Conservation (phyloP, 192 early-diverging fungal genomes). For the Mortierella antarctica region DNA sequence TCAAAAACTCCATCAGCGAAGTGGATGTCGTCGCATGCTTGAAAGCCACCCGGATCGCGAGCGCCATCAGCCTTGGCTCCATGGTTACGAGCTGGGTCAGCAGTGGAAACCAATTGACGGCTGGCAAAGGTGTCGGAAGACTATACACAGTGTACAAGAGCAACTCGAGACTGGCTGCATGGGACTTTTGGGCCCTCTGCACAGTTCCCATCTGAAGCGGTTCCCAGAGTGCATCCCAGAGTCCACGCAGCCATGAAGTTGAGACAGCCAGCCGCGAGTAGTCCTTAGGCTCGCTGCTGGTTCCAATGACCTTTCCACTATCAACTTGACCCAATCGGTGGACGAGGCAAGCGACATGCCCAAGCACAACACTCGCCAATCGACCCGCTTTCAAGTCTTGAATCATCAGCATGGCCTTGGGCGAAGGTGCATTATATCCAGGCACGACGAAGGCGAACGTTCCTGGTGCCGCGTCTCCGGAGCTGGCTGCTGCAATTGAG, state of each 20-base stretch:
- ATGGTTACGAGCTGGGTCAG: constrained; percentile 34
- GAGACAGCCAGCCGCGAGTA: constrained; percentile 58
- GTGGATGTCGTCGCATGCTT: constrained; percentile 59
- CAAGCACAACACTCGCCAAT: constrained; percentile 58
- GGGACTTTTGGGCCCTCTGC: constrained; percentile 17
- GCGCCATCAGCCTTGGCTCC: constrained; percentile 27
- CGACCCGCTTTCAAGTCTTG: constrained; percentile 62
- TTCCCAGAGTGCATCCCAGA: constrained; percentile 58
- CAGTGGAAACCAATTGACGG: constrained; percentile 67
- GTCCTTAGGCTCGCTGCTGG: constrained; percentile 59
- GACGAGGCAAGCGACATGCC: constrained; percentile 39
- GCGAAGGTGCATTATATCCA: constrained; percentile 21
- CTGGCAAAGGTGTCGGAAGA: constrained; percentile 56
- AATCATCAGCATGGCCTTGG: constrained; percentile 40
- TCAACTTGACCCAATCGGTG: constrained; percentile 35
- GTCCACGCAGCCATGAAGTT: constrained; percentile 61
- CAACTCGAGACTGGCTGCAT: constrained; percentile 11
- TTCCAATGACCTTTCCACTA: constrained; percentile 30
- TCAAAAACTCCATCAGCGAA: constrained; percentile 63
- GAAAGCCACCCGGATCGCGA: constrained; percentile 55
- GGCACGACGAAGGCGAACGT: constrained; percentile 19
- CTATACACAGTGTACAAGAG: constrained; percentile 38
- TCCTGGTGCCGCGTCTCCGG: background rate
- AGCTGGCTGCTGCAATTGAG: constrained; percentile 4
- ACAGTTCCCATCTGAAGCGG: constrained; percentile 37